Evolutionary conservation across 1,284 basidiomycete genomes (phyloP), one percentile per base, ranked within the genome.

Genomic region (Rhodotorula sp.): DNA sequence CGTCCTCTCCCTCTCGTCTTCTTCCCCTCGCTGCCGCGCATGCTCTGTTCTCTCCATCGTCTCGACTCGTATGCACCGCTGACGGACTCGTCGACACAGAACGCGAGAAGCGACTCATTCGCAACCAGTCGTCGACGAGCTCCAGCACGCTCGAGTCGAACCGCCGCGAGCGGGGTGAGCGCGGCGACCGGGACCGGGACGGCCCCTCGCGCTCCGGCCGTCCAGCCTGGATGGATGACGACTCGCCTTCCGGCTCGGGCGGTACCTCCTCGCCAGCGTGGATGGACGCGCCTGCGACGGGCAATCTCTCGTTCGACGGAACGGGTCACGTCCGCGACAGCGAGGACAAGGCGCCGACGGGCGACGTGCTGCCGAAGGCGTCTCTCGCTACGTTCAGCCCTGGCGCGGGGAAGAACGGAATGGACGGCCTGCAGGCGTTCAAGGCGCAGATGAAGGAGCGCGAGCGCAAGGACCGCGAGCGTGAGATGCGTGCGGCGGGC

Each of bases 401-500:
- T 3, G 41, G 37, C 3, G 54, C 57, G 21, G 64, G 46, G 12
- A 57, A 56, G 22, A 59, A 53, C 29, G 69, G 66, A 15, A 60
- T 76, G 56, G 74, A 76, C 51, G 37, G 61, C 29, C 69, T 76
- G 41, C 72, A 73, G 61, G 66, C 68, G 53, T 76, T 62, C 58
- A 76, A 76, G 66, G 50, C 60, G 59, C 74, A 76, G 61, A 76
- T 76, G 74, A 74, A 74, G 65, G 74, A 76, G 64, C 58, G 67
- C 63, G 74, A 76, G 50, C 53, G 63, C 34, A 48, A 50, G 50
- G 64, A 62, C 10, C 66, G 60, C 55, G 39, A 64, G 27, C 36
- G 62, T 3, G 62, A 63, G 37, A 15, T 63, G 53, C 62, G 62
- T 25, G 62, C 61, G 36, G 44, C 44, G 32, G 63, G 53, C n/a